phyloP scores from a whole-genome alignment of 179 eudicot species.

The Silene noctiflora region DNA sequence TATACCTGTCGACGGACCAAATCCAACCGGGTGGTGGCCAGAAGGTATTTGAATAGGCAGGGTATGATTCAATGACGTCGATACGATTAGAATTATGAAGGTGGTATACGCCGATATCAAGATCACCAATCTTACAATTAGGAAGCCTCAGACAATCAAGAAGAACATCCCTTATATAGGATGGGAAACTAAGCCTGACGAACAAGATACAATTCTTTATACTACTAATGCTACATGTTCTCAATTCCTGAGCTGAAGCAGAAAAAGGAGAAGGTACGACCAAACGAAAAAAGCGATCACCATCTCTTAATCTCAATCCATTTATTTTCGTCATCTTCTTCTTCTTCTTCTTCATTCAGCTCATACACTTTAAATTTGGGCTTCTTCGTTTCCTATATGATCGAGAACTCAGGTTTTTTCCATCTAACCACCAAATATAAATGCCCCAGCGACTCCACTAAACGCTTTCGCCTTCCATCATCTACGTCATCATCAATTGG shows the following conservation, averaged over 20 bases:
- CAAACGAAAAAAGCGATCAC: neutral
- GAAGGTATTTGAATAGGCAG: slow-evolving; percentile 6
- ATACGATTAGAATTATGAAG: slow-evolving; percentile 5
- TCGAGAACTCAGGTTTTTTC: neutral
- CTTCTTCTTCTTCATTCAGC: neutral
- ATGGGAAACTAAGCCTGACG: slow-evolving; percentile 1
- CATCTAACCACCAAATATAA: slow-evolving; percentile 22
- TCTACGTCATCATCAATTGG: neutral
- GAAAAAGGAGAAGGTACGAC: slow-evolving; percentile 15
- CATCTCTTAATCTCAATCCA: slow-evolving; percentile 12
- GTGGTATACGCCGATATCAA: slow-evolving; percentile 20
- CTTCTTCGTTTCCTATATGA: neutral
- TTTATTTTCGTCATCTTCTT: too few relatives aligned
- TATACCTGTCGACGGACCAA: slow-evolving; percentile 12
- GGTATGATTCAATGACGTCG: neutral
- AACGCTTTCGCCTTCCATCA: slow-evolving; percentile 26
- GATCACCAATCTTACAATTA: neutral
- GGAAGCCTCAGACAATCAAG: neutral
- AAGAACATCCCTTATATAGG: neutral
- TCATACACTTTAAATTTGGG: slow-evolving; percentile 9
- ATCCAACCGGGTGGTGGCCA: slow-evolving; percentile 34
- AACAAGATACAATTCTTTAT: too few relatives aligned
- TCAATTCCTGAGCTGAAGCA: neutral
- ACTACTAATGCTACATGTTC: neutral
- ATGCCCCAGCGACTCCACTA: slow-evolving; percentile 19